Percentiles rank a stretch among this genome's conserved stretches.
phyloP scores from a whole-genome alignment of 1,284 basidiomycete species.

The Vanrija humicola region DNA sequence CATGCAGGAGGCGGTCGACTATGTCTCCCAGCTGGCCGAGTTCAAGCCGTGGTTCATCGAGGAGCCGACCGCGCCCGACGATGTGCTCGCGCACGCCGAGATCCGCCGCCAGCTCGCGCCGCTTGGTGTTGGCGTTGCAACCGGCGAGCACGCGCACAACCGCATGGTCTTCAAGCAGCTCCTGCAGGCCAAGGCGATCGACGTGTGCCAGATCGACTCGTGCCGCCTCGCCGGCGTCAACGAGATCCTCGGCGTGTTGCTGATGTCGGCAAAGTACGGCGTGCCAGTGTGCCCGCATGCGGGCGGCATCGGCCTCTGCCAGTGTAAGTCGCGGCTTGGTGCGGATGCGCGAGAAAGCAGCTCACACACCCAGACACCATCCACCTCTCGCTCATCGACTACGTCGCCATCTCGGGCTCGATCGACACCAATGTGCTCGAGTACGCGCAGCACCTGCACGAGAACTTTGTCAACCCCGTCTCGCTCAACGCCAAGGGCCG shows the following conservation, averaged over 20 bases:
- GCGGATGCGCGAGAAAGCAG: no score
- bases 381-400: conserved; percentile 66
- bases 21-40: conserved; percentile 69
- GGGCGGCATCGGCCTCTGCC: conserved; percentile 53
- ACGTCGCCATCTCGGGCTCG: conserved; percentile 74
- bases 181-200: conserved; percentile 83
- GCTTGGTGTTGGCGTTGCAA: conserved; percentile 85
- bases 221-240: conserved; percentile 86
- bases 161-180: conserved; percentile 86
- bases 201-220: conserved; percentile 88
- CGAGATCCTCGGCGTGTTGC: conserved; percentile 79
- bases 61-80: conserved; percentile 87
- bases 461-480: conserved; percentile 21
- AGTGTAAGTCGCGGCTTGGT: conserved; percentile 18
- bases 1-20: conserved; percentile 82
- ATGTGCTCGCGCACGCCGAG: conserved; percentile 56
- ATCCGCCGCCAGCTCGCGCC: conserved; percentile 60
- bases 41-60: conserved; percentile 93
- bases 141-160: conserved; percentile 91
- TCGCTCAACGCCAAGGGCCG: conserved; percentile 16
- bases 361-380: no score
- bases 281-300: conserved; percentile 87
- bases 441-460: conserved; percentile 30
- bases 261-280: conserved; percentile 82
- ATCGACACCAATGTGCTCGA: conserved; percentile 17